Base-by-base conservation (phyloP, 768 basidiomycete species). In the Tricholoma saponaceum region DNA sequence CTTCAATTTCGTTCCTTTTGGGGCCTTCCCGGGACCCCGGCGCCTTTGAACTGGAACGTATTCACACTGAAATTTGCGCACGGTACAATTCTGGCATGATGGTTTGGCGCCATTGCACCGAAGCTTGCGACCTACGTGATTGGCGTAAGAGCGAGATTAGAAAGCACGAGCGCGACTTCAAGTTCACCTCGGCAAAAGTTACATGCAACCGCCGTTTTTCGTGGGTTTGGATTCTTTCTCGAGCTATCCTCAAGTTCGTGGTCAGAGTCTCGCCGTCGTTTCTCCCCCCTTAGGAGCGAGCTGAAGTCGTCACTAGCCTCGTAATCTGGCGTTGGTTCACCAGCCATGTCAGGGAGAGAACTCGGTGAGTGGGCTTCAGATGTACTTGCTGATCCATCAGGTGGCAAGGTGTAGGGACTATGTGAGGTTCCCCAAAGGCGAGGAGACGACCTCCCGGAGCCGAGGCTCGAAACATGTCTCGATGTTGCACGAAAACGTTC, bases 1-100 rank as follows among this genome's bases (percentile, higher is more conserved):
- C 73, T 77, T 82, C 56, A 71, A 64, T 61, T 77, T 79, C 35
- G 75, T 73, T 12, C 86, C 85, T 66, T 85, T 85, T 28, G 84
- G 82, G 43, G 86, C 85, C 72, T 86, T 90, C 25, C 89, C 89
- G 56, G 89, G 88, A 1, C 90, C 90, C 50, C 90, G 81, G 32
- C 89, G 82, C 66, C 81, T 70, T 51, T 72, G 73, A 23, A 75
- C 69, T 20, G 74, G 71, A 51, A 79, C 80, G 69, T 88, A 89
- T 56, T 67, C 70, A 66, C 88, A 89, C 28, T 69, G 62, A 56
- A 76, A 70, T 51, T 73, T 73, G 37, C 87, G 84, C 30, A 76
- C 76, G 18, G 62, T 68, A 70, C 90, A 92, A 66, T 87, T 85
- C 6, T 73, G 76, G 62, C 89, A 92, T 5, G 73, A 69, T 28